Percentiles rank a stretch among this genome's conserved stretches.
phyloP scores from a whole-genome alignment of 2,329 filamentous ascomycete species.

The Aureobasidium melanogenum region DNA sequence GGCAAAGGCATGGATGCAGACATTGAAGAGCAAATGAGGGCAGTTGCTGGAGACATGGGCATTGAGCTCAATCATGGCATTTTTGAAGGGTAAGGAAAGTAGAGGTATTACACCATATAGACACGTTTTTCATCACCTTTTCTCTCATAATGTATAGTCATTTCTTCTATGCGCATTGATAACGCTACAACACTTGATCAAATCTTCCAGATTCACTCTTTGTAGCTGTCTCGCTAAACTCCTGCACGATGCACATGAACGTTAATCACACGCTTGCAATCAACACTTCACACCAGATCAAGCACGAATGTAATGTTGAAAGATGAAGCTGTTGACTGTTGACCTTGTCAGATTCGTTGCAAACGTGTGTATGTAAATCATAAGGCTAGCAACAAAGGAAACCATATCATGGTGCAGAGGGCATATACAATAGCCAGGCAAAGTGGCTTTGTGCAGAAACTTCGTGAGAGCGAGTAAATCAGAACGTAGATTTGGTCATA shows the following conservation, averaged over 20 bases:
- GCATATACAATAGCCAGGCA: not conserved
- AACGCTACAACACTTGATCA: not conserved
- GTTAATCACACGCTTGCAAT: not conserved
- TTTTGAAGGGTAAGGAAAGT: constrained; percentile 61
- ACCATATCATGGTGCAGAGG: not conserved
- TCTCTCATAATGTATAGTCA: not conserved
- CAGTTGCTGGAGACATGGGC: constrained; percentile 69
- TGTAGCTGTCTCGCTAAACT: too few relatives aligned
- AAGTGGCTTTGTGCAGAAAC: not conserved
- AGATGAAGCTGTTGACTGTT: not conserved
- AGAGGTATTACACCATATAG: not conserved
- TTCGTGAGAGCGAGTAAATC: not conserved
- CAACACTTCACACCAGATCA: not conserved
- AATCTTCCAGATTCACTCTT: too few relatives aligned
- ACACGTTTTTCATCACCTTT: not conserved
- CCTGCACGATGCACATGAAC: too few relatives aligned
- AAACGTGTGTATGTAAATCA: not conserved
- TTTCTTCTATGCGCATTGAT: not conserved
- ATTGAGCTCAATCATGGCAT: constrained; percentile 82
- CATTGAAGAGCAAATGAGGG: constrained; percentile 78
- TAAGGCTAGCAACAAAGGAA: not conserved
- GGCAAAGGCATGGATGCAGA: constrained; percentile 91
- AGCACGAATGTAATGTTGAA: not conserved
- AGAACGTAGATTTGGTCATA: not conserved
- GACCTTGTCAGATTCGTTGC: not conserved